phyloP scores from a whole-genome alignment of 75 land plant genomes.

The Cunninghamia lanceolata region DNA sequence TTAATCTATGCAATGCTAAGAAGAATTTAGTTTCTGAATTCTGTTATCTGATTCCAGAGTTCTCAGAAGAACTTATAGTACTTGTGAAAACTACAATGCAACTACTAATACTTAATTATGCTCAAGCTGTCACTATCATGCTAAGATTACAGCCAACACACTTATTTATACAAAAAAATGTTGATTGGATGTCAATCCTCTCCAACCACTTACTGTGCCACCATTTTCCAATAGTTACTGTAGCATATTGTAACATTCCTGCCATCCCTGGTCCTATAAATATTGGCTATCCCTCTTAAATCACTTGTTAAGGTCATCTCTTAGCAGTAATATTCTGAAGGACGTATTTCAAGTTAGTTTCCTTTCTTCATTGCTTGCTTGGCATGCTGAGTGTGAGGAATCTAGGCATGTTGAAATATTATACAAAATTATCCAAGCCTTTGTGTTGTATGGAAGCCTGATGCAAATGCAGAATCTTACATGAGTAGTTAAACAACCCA shows the following conservation, averaged over 20 bases:
- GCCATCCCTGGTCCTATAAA: not conserved
- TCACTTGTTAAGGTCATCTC: not conserved
- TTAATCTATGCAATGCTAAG: not conserved
- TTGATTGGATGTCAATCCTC: not conserved
- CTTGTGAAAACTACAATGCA: not conserved
- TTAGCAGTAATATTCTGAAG: not conserved
- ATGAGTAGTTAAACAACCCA: not conserved
- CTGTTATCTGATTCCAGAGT: not conserved
- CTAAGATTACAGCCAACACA: not conserved
- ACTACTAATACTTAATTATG: not conserved
- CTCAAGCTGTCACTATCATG: not conserved
- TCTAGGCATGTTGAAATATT: not conserved
- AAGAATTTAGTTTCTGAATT: not conserved
- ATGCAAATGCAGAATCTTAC: not conserved
- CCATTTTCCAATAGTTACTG: not conserved
- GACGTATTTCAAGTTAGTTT: not conserved
- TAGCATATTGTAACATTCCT: not conserved
- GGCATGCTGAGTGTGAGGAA: not conserved
- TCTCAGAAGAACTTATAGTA: not conserved
- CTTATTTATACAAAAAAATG: no score
- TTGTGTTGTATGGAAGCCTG: not conserved
- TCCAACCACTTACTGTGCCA: not conserved
- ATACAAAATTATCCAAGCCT: not conserved
- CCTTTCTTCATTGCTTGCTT: not conserved
- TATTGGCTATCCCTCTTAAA: not conserved